Base-by-base conservation (phyloP, 371 early-diverging fungal species). In the Circinella minor region DNA sequence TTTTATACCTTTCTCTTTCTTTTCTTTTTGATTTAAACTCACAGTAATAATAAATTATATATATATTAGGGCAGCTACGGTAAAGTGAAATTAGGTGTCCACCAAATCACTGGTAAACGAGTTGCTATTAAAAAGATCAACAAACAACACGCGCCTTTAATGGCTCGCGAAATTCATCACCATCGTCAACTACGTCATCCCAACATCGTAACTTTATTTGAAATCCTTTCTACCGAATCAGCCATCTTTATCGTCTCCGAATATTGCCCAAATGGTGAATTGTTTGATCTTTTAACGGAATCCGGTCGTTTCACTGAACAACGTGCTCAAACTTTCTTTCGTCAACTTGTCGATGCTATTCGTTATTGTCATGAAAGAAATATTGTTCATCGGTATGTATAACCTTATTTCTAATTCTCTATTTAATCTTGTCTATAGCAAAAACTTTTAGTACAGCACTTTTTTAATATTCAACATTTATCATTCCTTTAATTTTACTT, bases 81-180 rank as follows among this genome's bases (percentile, higher is more conserved):
- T 62, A 94, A 95, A 83, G 95, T 95, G 51, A 95, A 94, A 75
- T 81, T 92, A 14, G 96, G 90, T 36, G 81, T 72, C 1, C 94
- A 95, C 77, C 85, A 82, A 59, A 80, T 93, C 61, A 94, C 94
- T n/a, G 93, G 93, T 4, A 90, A 90, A 68, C 82, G 88, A 68
- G 95, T 95, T 20, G 96, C 95, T 10, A 85, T 96, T 70, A 96
- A 96, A 81, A 91, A 92, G 38, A 93, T 96, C 63, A 91, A 88
- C 77, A 94, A 94, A 74, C 85, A 91, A 17, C 93, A 95, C 77
- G 91, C 90, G 4, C 87, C 92, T 49, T 75, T 85, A 43, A 84
- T 86, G 71, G 86, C 91, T 63, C 90, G 97, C 63, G 99, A 98
- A 84, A 93, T 96, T 60, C 91, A 94, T 66, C 92, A 95, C 55